These are phyloP conservation scores for Coemansia sp. DNA, from an alignment of 192 early-diverging fungal species.

Conservation along the genomic window DNA sequence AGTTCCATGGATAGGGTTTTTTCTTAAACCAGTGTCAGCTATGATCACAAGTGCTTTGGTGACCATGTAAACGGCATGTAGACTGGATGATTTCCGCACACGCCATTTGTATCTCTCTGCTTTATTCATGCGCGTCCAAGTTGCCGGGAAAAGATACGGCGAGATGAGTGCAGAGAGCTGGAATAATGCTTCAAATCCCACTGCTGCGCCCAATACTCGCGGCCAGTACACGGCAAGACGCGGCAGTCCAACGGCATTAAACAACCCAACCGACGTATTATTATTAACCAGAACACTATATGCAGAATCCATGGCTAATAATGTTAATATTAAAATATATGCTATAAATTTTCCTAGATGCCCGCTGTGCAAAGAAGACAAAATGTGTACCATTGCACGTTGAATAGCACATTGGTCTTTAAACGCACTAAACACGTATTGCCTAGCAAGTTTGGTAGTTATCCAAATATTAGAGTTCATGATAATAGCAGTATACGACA, in stretches of 20 bases:
- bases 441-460: no score
- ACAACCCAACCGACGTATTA: constrained; percentile 27
- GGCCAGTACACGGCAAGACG: constrained; percentile 65
- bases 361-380: no score
- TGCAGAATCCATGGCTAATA: constrained; percentile 25
- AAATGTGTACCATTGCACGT: no score
- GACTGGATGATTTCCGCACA: constrained; percentile 75
- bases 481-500: no score
- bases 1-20: constrained; percentile 68
- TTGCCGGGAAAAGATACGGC: constrained; percentile 59
- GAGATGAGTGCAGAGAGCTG: constrained; percentile 56
- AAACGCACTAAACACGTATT: no score
- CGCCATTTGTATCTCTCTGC: constrained; percentile 62
- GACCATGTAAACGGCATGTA: constrained; percentile 67
- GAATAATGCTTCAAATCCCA: constrained; percentile 57
- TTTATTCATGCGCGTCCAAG: constrained; percentile 61
- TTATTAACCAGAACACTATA: constrained; percentile 32
- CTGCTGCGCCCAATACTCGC: constrained; percentile 46
- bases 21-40: constrained; percentile 57
- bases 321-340: not conserved
- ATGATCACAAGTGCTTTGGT: constrained; percentile 63
- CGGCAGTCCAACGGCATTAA: constrained; percentile 58
- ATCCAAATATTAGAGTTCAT: no score
- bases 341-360: not conserved
- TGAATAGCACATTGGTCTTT: no score